Evolutionary conservation across 2,329 filamentous ascomycete genomes (phyloP).

Genomic region (Trichoderma arundinaceum): DNA sequence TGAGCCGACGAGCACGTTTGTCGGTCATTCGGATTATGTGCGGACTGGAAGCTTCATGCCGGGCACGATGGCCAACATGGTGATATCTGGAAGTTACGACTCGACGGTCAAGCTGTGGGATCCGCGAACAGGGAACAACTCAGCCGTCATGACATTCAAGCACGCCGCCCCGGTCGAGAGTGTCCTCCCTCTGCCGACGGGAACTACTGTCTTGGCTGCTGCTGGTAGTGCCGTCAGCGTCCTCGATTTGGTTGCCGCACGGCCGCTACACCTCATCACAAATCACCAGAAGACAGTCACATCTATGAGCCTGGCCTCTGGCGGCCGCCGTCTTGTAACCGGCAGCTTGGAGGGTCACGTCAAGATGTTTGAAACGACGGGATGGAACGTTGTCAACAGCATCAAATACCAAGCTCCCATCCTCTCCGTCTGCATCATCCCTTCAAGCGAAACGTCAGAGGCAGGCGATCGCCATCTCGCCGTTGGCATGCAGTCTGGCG

Average conservation of each 20-base stretch:
- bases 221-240: conserved; percentile 88
- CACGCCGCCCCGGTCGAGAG: conserved; percentile 87
- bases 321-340: conserved; percentile 79
- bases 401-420: conserved; percentile 93
- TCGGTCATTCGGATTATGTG: conserved; percentile 92
- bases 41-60: conserved; percentile 87
- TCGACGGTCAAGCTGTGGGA: conserved; percentile 94
- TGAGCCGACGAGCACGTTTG: conserved; percentile 75
- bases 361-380: conserved; percentile 92
- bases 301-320: conserved; percentile 78
- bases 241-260: conserved; percentile 88
- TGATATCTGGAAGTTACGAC: conserved; percentile 94
- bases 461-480: conserved; percentile 89
- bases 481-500: conserved; percentile 91
- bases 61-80: conserved; percentile 69
- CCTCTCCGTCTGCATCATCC: conserved; percentile 78
- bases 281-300: conserved; percentile 99
- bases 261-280: conserved; percentile 81
- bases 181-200: conserved; percentile 84
- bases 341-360: conserved; percentile 94
- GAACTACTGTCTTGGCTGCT: conserved; percentile 83
- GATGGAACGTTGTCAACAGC: conserved; percentile 95
- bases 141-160: conserved; percentile 88
- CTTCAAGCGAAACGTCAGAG: conserved; percentile 42
- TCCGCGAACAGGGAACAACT: conserved; percentile 70